Base-by-base conservation (phyloP, 2,329 filamentous ascomycete species). In the Metarhizium album region DNA sequence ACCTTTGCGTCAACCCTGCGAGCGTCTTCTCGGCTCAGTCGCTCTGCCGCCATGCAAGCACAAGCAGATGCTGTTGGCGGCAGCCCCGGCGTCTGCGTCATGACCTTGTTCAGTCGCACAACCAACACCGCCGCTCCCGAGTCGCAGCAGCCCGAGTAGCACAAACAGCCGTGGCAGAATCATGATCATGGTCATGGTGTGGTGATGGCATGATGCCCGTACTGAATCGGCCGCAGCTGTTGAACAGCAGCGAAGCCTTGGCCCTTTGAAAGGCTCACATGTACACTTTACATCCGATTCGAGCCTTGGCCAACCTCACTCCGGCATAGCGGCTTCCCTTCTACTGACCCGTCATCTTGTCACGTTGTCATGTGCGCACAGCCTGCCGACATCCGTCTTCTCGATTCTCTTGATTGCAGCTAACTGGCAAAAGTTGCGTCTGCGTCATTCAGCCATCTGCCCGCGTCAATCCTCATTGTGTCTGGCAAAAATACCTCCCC, bases 21-120 rank as follows among this genome's bases (percentile, higher is more conserved):
- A n/a, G 72, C 55, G 42, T 65, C 55, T 8, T 68, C 57, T 3
- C 58, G 58, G 20, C 67, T 70, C 67, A 74, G 18, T 60, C 62
- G 33, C 59, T 54, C 45, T 62, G 63, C 50, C 58, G 60, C n/a
- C n/a, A n/a, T n/a, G n/a, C n/a, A n/a, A n/a, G n/a, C 35, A 61
- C 57, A 31, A 52, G 64, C 61, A 29, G 54, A 59, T 45, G 63
- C 63, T 51, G 67, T 66, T 2, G 63, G 11, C 6, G 27, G 11
- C 27, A 29, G 27, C 11, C 11, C 62, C 6, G 71, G 71, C 9
- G 67, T 67, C 16, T 55, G 58, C 20, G 53, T 57, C 55, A 74
- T 61, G 45, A 63, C 60, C 45, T 56, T 58, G 53, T 74, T 72
- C 49, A 71, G 56, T 38, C 64, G 62, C 45, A 49, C n/a, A 20